Evolutionary conservation across 768 basidiomycete genomes (phyloP), one percentile per base, ranked within the genome.

Genomic region (Tylopilus cervinicoccineus): DNA sequence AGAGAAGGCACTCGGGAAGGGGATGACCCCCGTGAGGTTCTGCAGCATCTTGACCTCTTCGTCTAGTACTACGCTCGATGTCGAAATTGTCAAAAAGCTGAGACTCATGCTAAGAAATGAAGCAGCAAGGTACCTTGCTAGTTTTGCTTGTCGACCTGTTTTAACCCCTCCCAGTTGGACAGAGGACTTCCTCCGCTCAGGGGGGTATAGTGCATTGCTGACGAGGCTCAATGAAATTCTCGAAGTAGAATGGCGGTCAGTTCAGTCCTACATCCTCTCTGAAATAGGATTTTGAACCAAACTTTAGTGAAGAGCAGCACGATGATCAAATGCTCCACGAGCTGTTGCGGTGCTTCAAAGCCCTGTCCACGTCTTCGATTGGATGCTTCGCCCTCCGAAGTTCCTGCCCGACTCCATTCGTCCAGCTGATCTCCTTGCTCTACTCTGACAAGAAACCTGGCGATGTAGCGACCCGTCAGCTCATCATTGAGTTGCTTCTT

Each of bases 381-480:
- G 95, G 95, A 13, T 93, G 89, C 61, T 82, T 84, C 44, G 93
- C 96, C 5, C 79, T 99, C 11, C 84, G 93, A n/a, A 85, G 82
- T 58, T 86, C 84, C 26, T 87, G 87, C 49, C 93, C 94, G 1
- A 83, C 86, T 0, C 96, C 95, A 1, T 97, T 92, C 64, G 74
- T 77, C 5, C 88, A 94, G 53, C 75, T 99, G 24, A 76, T 94
- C 16, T 72, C 82, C 9, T 77, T 98, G 14, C 75, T 98, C 2
- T 98, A 91, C 67, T 95, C 93, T 4, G 95, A 98, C 73, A 98
- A 98, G 74, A 96, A 94, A 64, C 96, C 96, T 0, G 96, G 96
- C 37, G 96, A 99, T 32, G 76, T 98, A 9, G 80, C 83, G 4
- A 86, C 90, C 5, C 83, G 94, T 28, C 92, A 94, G 60, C 79